Percentiles rank a stretch among this genome's conserved stretches.
Conservation (phyloP, 148 eudicot species). For the Talinum fruticosum region DNA sequence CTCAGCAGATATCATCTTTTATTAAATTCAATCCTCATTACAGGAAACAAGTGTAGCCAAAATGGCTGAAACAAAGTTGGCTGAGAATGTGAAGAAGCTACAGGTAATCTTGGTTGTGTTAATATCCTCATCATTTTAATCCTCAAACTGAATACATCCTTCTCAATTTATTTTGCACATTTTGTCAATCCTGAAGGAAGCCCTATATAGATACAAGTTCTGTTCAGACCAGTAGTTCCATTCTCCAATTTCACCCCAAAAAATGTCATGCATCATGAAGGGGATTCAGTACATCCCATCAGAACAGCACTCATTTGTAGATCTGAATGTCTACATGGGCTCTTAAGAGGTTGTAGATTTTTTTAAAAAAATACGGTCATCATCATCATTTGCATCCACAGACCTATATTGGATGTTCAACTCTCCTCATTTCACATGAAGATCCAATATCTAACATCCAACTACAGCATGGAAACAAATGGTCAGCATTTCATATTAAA, state of each 20-base stretch:
- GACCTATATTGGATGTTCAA: background rate
- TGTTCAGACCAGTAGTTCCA: background rate
- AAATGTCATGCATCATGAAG: background rate
- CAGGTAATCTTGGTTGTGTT: slow-evolving; percentile 36
- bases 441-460: background rate
- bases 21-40: background rate
- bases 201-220: background rate
- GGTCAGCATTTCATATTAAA: background rate
- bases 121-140: background rate
- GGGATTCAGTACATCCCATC: background rate
- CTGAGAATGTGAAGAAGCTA: slow-evolving; percentile 54
- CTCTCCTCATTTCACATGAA: background rate
- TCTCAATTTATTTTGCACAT: background rate
- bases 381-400: background rate
- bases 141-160: background rate
- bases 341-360: background rate
- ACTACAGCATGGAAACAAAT: background rate
- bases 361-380: too few relatives aligned
- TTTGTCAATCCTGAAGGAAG: background rate
- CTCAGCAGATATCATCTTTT: background rate
- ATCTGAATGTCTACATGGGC: background rate
- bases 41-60: slow-evolving; percentile 62
- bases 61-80: slow-evolving; percentile 47
- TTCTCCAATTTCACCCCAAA: background rate
- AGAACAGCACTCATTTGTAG: background rate